These are phyloP conservation scores for Capronia coronata DNA, from an alignment of 2,329 filamentous ascomycete species.

Conservation along the genomic window DNA sequence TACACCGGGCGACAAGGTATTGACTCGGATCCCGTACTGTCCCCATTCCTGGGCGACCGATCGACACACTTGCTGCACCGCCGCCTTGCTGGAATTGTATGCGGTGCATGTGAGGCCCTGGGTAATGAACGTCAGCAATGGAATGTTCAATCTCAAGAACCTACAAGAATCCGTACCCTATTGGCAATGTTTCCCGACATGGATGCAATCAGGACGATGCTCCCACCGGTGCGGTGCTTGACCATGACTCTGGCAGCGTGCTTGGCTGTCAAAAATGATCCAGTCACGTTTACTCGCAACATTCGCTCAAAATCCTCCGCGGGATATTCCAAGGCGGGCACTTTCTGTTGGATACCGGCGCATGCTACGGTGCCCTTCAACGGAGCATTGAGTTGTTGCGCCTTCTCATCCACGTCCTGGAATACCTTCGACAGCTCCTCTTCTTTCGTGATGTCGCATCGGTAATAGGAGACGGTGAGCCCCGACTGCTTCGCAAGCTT, in stretches of 20 bases:
- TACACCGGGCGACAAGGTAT: conserved; percentile 42
- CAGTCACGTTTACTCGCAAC: conserved; percentile 35
- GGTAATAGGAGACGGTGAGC: conserved; percentile 61
- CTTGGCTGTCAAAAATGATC: conserved; percentile 35
- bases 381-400: conserved; percentile 47
- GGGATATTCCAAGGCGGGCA: conserved; percentile 29
- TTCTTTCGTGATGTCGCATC: conserved; percentile 72
- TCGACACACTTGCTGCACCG: conserved; percentile 41
- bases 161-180: conserved; percentile 40
- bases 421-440: conserved; percentile 61
- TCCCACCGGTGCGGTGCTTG: conserved; percentile 49
- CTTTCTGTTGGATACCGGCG: conserved; percentile 39
- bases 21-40: conserved; percentile 42
- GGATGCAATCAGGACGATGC: conserved; percentile 58
- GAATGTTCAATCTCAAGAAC: neutral
- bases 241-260: conserved; percentile 46
- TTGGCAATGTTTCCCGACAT: conserved; percentile 59
- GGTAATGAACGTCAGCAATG: neutral
- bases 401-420: conserved; percentile 60
- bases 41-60: conserved; percentile 47
- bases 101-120: conserved; percentile 42
- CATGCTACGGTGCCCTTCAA: conserved; percentile 52
- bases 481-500: neutral
- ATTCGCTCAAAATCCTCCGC: conserved; percentile 28
- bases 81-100: conserved; percentile 38